phyloP scores from a whole-genome alignment of 345 rosid genomes.

The Populus ilicifolia region DNA sequence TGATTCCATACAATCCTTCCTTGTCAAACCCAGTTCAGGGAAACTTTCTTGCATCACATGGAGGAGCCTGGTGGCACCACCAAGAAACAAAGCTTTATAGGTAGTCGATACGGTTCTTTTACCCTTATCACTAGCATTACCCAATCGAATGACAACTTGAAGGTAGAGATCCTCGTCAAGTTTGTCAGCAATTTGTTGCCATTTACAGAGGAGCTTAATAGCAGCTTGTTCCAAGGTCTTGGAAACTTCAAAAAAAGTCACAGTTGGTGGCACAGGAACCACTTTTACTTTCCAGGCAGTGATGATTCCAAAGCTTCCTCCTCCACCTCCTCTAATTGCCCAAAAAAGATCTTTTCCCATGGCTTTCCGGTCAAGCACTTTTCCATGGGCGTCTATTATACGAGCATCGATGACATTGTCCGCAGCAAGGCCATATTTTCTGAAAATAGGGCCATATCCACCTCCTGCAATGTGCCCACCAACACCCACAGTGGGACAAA shows the following conservation, averaged over 20 bases:
- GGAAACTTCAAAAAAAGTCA: conserved; percentile 53
- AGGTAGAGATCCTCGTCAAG: conserved; percentile 55
- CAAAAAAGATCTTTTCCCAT: conserved; percentile 75
- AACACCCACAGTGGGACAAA: conserved; percentile 6
- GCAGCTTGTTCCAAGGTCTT: conserved; percentile 44
- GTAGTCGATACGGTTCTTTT: background rate
- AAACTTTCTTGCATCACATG: background rate
- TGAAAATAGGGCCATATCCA: conserved; percentile 7
- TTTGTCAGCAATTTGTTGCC: conserved; percentile 51
- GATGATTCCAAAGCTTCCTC: conserved; percentile 64
- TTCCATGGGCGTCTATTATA: conserved; percentile 7
- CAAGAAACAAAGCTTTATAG: background rate
- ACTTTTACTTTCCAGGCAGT: conserved; percentile 57
- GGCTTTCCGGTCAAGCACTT: background rate
- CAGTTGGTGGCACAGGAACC: conserved; percentile 60
- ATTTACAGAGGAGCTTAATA: conserved; percentile 41
- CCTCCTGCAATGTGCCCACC: conserved; percentile 13
- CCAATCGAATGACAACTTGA: conserved; percentile 33
- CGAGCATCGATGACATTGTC: conserved; percentile 12
- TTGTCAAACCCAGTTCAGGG: background rate
- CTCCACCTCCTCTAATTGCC: conserved; percentile 78
- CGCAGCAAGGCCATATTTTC: conserved; percentile 10
- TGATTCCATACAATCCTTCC: background rate
- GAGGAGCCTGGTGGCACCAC: background rate
- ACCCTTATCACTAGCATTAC: background rate